Conservation (phyloP, 257 asterid species). For the Ligustrum vulgare region DNA sequence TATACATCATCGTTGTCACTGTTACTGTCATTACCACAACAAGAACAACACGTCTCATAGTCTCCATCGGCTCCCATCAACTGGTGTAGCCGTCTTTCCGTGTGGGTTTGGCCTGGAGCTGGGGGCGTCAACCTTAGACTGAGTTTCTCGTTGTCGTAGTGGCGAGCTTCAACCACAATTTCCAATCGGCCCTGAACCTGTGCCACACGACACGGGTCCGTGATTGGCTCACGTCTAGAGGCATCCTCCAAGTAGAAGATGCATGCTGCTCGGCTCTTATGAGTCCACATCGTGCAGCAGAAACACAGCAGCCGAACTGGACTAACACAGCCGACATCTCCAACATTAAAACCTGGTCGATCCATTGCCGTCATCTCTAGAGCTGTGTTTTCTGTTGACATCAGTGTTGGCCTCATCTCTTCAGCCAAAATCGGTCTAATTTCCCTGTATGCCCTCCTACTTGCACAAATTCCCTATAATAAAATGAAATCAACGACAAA, state of each 20-base stretch:
- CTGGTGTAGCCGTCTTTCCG: constrained; percentile 97
- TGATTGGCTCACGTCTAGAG: constrained; percentile 32
- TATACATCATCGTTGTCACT: constrained; percentile 30
- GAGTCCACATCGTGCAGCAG: constrained; percentile 90
- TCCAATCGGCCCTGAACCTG: constrained; percentile 69
- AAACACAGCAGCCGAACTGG: constrained; percentile 71
- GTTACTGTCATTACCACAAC: constrained; percentile 42
- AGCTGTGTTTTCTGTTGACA: constrained; percentile 49
- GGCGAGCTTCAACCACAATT: constrained; percentile 81
- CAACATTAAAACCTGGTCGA: constrained; percentile 77
- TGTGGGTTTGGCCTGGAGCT: constrained; percentile 51
- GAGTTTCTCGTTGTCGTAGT: constrained; percentile 48
- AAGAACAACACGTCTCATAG: constrained; percentile 53
- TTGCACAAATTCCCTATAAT: constrained; percentile 58
- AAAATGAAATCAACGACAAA: neutral
- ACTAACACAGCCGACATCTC: constrained; percentile 79
- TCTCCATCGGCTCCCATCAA: constrained; percentile 76
- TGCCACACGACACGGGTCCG: constrained; percentile 55
- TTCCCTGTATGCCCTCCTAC: constrained; percentile 38
- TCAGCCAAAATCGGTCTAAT: constrained; percentile 7
- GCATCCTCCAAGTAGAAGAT: constrained; percentile 62
- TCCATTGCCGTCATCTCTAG: constrained; percentile 84
- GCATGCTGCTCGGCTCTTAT: constrained; percentile 69
- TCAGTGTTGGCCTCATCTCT: constrained; percentile 11
- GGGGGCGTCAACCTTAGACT: constrained; percentile 61